Conservation (phyloP, 192 early-diverging fungal species). For the Backusella tarrabulga region DNA sequence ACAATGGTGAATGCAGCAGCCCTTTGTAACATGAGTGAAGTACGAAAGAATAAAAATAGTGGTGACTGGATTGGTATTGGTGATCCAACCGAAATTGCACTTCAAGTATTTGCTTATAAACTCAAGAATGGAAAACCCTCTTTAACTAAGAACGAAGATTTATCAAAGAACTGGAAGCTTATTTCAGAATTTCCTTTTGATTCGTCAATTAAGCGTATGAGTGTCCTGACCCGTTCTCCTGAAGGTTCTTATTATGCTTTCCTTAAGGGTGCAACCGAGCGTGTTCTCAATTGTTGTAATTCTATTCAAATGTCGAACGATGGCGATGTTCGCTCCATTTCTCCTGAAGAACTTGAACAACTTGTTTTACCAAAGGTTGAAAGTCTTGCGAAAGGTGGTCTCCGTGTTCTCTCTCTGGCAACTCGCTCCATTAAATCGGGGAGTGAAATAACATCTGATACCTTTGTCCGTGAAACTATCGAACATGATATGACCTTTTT, state of each 20-base stretch:
- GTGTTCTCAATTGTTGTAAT: constrained; percentile 73
- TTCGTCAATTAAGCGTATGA: constrained; percentile 88
- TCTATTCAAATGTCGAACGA: constrained; percentile 42
- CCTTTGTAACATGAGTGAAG: constrained; percentile 88
- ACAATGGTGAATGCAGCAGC: constrained; percentile 58
- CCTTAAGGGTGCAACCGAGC: constrained; percentile 92
- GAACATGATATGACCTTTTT: constrained; percentile 77
- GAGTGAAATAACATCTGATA: constrained; percentile 30
- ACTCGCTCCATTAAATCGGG: constrained; percentile 48
- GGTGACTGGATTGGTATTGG: constrained; percentile 36
- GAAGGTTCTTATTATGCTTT: constrained; percentile 55
- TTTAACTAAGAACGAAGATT: constrained; percentile 40
- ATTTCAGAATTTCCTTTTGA: constrained; percentile 72
- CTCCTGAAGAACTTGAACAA: constrained; percentile 39
- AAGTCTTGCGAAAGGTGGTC: constrained; percentile 71
- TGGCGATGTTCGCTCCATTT: constrained; percentile 18
- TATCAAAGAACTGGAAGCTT: constrained; percentile 44
- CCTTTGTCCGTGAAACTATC: constrained; percentile 52
- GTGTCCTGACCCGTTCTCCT: constrained; percentile 60
- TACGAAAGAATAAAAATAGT: constrained; percentile 46
- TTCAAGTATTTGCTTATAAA: constrained; percentile 84
- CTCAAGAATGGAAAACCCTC: constrained; percentile 69
- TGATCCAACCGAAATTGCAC: constrained; percentile 88
- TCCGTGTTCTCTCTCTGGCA: constrained; percentile 86
- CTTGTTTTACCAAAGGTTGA: constrained; percentile 62